These are phyloP conservation scores for Scytalidium lignicola DNA, from an alignment of 2,329 filamentous ascomycete species.

Conservation along the genomic window DNA sequence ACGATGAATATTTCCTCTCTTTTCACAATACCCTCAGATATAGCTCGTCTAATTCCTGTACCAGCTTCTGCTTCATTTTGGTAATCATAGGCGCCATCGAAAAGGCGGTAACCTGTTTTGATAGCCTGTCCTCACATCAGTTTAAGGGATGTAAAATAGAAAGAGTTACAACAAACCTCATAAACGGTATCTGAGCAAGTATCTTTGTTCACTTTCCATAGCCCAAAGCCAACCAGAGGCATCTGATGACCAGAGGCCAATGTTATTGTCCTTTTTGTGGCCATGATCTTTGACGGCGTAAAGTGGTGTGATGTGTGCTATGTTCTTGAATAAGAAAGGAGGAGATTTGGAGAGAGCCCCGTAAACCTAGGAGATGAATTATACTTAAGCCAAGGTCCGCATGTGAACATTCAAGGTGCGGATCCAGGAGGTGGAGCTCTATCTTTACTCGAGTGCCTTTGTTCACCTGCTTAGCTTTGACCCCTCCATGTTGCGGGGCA, in stretches of 20 bases:
- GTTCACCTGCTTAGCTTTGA: too few species aligned
- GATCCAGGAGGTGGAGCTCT: too few species aligned
- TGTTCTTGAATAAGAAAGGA: too few species aligned
- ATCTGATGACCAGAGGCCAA: conserved; percentile 45
- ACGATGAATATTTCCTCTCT: conserved; percentile 59
- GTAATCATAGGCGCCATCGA: conserved; percentile 58
- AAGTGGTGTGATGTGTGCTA: too few species aligned
- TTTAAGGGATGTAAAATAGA: background rate
- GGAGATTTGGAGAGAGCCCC: too few species aligned
- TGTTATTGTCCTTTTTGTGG: conserved; percentile 30
- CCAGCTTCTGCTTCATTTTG: conserved; percentile 63
- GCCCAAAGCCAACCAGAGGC: conserved; percentile 58
- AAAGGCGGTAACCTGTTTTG: conserved; percentile 54
- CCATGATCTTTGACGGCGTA: background rate
- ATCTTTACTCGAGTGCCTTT: too few species aligned
- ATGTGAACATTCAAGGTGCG: too few species aligned
- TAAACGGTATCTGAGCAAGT: conserved; percentile 64
- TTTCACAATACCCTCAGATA: conserved; percentile 54
- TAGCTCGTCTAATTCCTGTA: conserved; percentile 53
- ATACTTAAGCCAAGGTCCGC: too few species aligned
- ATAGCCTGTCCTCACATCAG: conserved; percentile 32
- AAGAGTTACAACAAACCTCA: conserved; percentile 31
- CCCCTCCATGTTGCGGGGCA: too few species aligned
- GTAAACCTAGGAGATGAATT: too few species aligned
- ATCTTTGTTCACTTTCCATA: conserved; percentile 66